Percentiles rank a stretch among this genome's conserved stretches.
Conservation (phyloP, 1,139 yeast genomes). For the Suhomyces panamericanus region DNA sequence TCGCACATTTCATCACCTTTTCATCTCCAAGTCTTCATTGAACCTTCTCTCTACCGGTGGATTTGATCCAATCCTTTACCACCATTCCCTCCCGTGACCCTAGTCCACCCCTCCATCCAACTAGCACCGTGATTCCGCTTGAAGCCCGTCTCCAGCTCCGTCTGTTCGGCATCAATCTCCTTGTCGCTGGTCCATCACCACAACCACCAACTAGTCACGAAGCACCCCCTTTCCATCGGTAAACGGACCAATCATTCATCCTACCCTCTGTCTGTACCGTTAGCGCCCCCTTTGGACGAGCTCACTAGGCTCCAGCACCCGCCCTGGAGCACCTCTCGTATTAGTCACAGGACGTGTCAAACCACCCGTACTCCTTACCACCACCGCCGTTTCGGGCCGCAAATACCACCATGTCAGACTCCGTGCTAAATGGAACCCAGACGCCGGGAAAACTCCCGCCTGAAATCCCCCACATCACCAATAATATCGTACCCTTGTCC, state of each 20-base stretch:
- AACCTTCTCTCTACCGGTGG: conserved; percentile 1
- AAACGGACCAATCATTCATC: conserved; percentile 1
- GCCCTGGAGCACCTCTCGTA: too few species aligned
- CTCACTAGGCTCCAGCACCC: neutral
- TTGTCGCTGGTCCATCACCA: too few species aligned
- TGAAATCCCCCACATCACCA: conserved; percentile 70
- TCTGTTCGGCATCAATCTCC: too few species aligned
- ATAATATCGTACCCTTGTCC: conserved; percentile 66
- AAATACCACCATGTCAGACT: neutral
- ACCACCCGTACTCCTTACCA: neutral
- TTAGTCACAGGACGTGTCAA: too few species aligned
- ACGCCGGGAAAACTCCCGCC: conserved; percentile 1
- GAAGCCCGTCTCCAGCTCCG: too few species aligned
- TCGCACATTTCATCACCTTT: conserved; percentile 1
- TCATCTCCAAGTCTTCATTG: conserved; percentile 1
- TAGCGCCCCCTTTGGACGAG: neutral
- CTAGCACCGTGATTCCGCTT: neutral
- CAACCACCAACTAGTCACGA: neutral
- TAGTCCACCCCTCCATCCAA: neutral
- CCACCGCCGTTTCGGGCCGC: neutral
- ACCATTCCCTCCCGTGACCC: neutral
- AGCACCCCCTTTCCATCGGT: neutral
- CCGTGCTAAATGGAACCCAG: conserved; percentile 1
- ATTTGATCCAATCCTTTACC: conserved; percentile 2
- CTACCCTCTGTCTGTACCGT: neutral